These are phyloP conservation scores for Inosperma sp. DNA, from an alignment of 768 basidiomycete genomes.

Conservation along the genomic window DNA sequence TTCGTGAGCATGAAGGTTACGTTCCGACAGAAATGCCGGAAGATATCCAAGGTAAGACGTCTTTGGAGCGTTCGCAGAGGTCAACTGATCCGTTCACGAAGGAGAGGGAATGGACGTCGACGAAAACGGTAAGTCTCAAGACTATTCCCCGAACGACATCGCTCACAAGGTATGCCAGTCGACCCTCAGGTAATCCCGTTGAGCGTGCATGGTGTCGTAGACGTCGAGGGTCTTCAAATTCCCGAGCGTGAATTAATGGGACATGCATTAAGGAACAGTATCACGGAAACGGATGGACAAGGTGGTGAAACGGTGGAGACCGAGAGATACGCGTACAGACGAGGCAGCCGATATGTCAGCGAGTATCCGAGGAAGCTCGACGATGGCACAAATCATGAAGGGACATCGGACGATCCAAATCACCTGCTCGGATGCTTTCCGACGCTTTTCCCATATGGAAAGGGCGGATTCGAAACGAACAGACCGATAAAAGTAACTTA, in stretches of 20 bases:
- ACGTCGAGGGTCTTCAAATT: conserved; percentile 16
- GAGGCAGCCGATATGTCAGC: conserved; percentile 24
- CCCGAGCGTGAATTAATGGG: conserved; percentile 18
- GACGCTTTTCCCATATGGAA: conserved; percentile 3
- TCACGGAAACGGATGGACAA: accelerated
- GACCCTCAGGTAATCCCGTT: not conserved
- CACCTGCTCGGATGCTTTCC: conserved; percentile 7
- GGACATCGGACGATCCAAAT: conserved; percentile 13
- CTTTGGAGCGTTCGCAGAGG: too few relatives aligned
- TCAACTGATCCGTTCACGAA: too few relatives aligned
- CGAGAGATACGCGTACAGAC: conserved; percentile 11
- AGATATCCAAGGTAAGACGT: not conserved
- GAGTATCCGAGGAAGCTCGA: conserved; percentile 22
- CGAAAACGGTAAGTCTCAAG: not conserved
- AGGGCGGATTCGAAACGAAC: not conserved
- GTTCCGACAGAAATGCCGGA: not conserved
- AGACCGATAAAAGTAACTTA: not conserved
- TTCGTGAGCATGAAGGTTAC: not conserved
- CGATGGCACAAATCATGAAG: conserved; percentile 13
- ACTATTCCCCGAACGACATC: not conserved
- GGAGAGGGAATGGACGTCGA: too few relatives aligned
- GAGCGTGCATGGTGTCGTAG: conserved; percentile 19
- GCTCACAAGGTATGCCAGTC: not conserved
- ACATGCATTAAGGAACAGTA: conserved; percentile 18
- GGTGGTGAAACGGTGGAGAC: not conserved